Base-by-base conservation (phyloP, 2,329 filamentous ascomycete genomes). In the Paecilomyces sp. region DNA sequence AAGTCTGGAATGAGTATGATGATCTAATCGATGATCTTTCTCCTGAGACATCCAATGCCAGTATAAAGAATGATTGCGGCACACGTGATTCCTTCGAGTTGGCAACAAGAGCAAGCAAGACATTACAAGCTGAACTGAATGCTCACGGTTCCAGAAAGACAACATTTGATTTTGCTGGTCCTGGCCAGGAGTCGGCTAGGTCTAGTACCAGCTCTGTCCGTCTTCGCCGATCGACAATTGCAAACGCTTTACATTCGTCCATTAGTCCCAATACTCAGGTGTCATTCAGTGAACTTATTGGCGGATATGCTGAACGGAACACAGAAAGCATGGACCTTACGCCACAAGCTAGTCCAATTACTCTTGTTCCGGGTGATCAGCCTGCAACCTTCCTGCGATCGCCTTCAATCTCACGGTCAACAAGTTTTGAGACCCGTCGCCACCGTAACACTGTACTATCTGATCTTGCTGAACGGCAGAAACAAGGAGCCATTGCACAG, bases 1-100 rank as follows among this genome's bases (percentile, higher is more conserved):
- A 97, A 70, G 83, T 96, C 1, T 97, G 93, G 93, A 88, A 92
- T 57, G 93, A 96, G 74, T 97, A 95, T 70, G 88, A 97, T 65
- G 93, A 97, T 67, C 78, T 97, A 12, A 83, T 97, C 58, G 89
- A 90, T 57, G 87, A 90, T 60, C 82, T 85, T 56, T 83, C 81
- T 3, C 76, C 80, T 7, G 74, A 73, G 36, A 65, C 64, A 41
- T 63, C 61, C n/a, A 67, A 60, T 55, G 60, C 66, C 6, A 62
- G 67, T 22, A 60, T 62, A 4, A 34, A 64, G 1, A 34, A 28
- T 3, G 60, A 66, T 47, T 54, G 58, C 1, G 66, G 67, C 31
- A 58, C 60, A 12, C 60, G 62, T n/a, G 68, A 68, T 5, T 70
- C 68, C 34, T 74, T 77, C 61, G 68, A 72, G 57, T 55, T 75